These are phyloP conservation scores for Cardiospermum halicacabum DNA, from an alignment of 345 rosid species.

Conservation along the genomic window DNA sequence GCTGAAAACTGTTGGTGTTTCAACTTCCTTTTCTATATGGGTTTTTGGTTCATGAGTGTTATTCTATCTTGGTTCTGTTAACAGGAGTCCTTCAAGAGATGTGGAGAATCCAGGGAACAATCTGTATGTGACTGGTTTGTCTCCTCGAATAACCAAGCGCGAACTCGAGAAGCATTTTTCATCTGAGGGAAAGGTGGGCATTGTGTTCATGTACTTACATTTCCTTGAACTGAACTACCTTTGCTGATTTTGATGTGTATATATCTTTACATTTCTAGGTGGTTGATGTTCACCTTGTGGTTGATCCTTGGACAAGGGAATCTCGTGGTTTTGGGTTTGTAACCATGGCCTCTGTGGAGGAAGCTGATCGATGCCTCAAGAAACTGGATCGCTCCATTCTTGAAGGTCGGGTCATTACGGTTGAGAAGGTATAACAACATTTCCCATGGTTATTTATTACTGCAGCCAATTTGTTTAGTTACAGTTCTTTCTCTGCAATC, in stretches of 20 bases:
- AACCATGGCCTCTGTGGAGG: slow-evolving; percentile 58
- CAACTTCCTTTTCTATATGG: background rate
- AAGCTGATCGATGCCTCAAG: slow-evolving; percentile 78
- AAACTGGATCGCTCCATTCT: slow-evolving; percentile 67
- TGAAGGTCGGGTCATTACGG: slow-evolving; percentile 78
- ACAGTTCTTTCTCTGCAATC: background rate
- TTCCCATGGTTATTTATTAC: background rate
- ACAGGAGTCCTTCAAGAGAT: slow-evolving; percentile 53
- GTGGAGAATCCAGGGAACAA: slow-evolving; percentile 91
- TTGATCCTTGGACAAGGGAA: slow-evolving; percentile 92
- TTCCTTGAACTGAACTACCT: background rate
- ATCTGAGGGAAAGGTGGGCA: slow-evolving; percentile 61
- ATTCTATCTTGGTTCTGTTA: slow-evolving; percentile 7
- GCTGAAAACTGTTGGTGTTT: background rate
- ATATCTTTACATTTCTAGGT: slow-evolving; percentile 35
- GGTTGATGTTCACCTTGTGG: slow-evolving; percentile 80
- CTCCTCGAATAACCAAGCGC: slow-evolving; percentile 61
- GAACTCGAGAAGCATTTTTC: slow-evolving; percentile 79
- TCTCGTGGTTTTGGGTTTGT: slow-evolving; percentile 95
- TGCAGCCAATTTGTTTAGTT: background rate
- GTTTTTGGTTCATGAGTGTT: background rate
- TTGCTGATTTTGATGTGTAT: background rate
- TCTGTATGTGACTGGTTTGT: slow-evolving; percentile 91
- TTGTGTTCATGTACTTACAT: background rate
- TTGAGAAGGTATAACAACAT: slow-evolving; percentile 67